A percentile compares a stretch with the other conserved stretches of the same genome.
phyloP scores from a whole-genome alignment of 768 basidiomycete genomes.

The Amanita brunnescens region DNA sequence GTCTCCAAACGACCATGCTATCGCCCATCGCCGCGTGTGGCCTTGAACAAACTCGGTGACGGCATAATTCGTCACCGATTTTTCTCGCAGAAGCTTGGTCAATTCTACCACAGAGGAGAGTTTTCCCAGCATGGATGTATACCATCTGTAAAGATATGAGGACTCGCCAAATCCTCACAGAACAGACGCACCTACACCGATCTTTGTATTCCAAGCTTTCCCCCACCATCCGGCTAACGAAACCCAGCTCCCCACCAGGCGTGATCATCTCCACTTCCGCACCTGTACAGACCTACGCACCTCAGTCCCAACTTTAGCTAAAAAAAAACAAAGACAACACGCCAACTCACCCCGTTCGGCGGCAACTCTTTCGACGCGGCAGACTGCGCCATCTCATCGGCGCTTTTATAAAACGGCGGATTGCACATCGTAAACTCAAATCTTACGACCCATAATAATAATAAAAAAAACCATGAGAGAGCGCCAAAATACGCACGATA shows the following conservation, averaged over 20 bases:
- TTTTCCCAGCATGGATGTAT: constrained; percentile 88
- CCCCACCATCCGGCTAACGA: constrained; percentile 67
- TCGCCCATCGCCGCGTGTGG: constrained; percentile 84
- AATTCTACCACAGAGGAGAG: constrained; percentile 62
- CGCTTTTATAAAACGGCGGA: constrained; percentile 86
- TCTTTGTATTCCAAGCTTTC: constrained; percentile 53
- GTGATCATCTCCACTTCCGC: constrained; percentile 85
- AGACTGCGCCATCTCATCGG: constrained; percentile 53
- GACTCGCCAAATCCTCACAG: background rate
- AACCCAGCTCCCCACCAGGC: constrained; percentile 73
- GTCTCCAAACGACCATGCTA: constrained; percentile 76
- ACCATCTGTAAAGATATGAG: constrained; percentile 54
- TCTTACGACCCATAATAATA: constrained; percentile 17
- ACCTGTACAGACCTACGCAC: constrained; percentile 71
- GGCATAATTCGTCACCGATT: constrained; percentile 68
- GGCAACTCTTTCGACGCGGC: constrained; percentile 53
- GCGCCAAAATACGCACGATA: constrained; percentile 10
- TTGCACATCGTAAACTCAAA: constrained; percentile 91
- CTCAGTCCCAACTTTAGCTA: background rate
- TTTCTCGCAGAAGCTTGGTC: constrained; percentile 41
- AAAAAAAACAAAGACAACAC: background rate
- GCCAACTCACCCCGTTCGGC: constrained; percentile 53
- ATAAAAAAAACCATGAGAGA: background rate
- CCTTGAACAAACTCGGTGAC: constrained; percentile 81
- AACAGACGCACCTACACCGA: constrained; percentile 44